Percentiles rank a stretch among this genome's conserved stretches.
These are phyloP conservation scores for Agrocybe pediades DNA, from an alignment of 768 basidiomycete species.

Conservation along the genomic window DNA sequence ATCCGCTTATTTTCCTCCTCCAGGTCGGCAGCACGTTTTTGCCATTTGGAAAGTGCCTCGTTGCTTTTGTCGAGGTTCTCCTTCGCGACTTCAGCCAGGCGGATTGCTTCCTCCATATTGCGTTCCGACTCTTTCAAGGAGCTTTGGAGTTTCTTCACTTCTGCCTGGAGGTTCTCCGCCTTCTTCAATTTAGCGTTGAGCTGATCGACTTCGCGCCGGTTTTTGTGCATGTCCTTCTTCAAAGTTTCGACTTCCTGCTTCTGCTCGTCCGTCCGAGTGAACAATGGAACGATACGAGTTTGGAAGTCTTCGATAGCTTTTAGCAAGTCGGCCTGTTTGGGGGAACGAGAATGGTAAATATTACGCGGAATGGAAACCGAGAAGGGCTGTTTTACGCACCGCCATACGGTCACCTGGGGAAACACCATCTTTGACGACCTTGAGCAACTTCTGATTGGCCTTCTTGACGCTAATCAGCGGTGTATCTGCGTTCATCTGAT, in stretches of 20 bases:
- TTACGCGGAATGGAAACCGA: neutral
- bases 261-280: conserved; percentile 30
- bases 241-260: conserved; percentile 26
- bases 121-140: conserved; percentile 16
- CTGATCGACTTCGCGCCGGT: conserved; percentile 12
- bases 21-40: conserved; percentile 22
- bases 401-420: conserved; percentile 21
- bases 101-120: conserved; percentile 29
- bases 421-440: conserved; percentile 22
- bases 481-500: conserved; percentile 33
- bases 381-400: conserved; percentile 32
- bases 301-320: conserved; percentile 41
- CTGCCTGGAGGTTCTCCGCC: conserved; percentile 18
- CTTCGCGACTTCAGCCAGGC: conserved; percentile 27
- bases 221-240: conserved; percentile 15
- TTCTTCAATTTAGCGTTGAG: conserved; percentile 18
- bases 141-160: conserved; percentile 20
- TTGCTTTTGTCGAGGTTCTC: conserved; percentile 23
- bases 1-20: conserved; percentile 28
- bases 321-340: conserved; percentile 31
- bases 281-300: conserved; percentile 41
- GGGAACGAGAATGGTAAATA: neutral
- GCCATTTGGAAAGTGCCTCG: conserved; percentile 13
- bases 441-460: conserved; percentile 34
- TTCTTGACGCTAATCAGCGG: conserved; percentile 36